Conservation (phyloP, 2,329 filamentous ascomycete genomes). For the Calonectria ilicicola region DNA sequence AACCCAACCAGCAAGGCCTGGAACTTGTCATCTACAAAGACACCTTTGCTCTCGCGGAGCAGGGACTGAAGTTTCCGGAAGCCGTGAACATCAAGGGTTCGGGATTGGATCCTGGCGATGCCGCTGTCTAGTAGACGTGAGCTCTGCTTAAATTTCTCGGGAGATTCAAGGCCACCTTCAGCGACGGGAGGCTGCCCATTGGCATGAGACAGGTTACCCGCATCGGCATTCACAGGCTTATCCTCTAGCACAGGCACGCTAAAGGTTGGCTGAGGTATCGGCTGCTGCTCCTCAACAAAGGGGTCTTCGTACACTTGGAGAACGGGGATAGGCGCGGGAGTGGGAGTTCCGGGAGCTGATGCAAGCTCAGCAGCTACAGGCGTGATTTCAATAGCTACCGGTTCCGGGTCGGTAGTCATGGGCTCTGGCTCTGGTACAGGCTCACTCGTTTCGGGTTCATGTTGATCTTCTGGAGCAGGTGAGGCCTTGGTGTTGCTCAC, state of each 20-base stretch:
- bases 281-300: constrained; percentile 60
- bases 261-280: constrained; percentile 59
- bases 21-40: constrained; percentile 76
- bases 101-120: constrained; percentile 77
- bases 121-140: constrained; percentile 77
- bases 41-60: constrained; percentile 73
- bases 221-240: constrained; percentile 69
- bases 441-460: constrained; percentile 26
- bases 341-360: constrained; percentile 24
- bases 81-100: constrained; percentile 82
- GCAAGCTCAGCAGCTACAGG: neutral
- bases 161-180: constrained; percentile 39
- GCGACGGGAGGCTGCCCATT: constrained; percentile 37
- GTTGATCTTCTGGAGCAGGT: constrained; percentile 41
- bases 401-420: neutral
- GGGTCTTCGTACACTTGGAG: constrained; percentile 74
- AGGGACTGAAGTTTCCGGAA: constrained; percentile 83
- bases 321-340: constrained; percentile 9
- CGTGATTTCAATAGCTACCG: neutral
- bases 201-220: constrained; percentile 45
- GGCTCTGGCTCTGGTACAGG: constrained; percentile 16
- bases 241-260: constrained; percentile 68
- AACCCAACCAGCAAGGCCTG: constrained; percentile 75
- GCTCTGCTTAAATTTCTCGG: constrained; percentile 68
- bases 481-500: constrained; percentile 52